Percentiles rank a stretch among this genome's conserved stretches.
phyloP scores from a whole-genome alignment of 306 rosid genomes.

The Luffa acutangula region DNA sequence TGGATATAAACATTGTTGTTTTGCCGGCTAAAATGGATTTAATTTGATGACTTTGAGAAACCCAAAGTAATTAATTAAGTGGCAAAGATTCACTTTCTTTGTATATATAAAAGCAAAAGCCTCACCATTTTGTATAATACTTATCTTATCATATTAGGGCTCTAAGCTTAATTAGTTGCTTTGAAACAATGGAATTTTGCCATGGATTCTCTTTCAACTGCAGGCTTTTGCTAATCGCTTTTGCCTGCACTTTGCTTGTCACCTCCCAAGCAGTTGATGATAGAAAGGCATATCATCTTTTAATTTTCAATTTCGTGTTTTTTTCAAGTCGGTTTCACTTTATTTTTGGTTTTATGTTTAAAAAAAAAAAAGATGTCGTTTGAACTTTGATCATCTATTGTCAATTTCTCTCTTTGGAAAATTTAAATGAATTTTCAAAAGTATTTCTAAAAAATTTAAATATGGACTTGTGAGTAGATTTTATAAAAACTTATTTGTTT shows the following conservation, averaged over 20 bases:
- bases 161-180: not conserved
- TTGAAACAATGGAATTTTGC: not conserved
- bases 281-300: not conserved
- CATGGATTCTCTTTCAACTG: not conserved
- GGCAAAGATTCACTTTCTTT: not conserved
- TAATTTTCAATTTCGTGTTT: not conserved
- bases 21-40: not conserved
- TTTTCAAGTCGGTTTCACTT: not conserved
- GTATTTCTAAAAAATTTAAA: too few relatives aligned
- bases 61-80: not conserved
- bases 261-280: slow-evolving; percentile 3
- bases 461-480: too few relatives aligned
- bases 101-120: not conserved
- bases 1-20: not conserved
- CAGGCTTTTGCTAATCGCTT: not conserved
- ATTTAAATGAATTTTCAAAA: too few relatives aligned
- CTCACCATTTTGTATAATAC: not conserved
- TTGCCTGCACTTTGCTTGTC: not conserved
- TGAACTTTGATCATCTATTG: too few relatives aligned
- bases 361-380: not conserved
- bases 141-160: not conserved
- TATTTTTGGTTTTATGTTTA: not conserved
- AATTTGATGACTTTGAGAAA: not conserved
- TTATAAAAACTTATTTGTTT: too few relatives aligned
- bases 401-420: too few relatives aligned